phyloP scores from a whole-genome alignment of 108 stramenopile genomes.

The Aurantiochytrium sp. region DNA sequence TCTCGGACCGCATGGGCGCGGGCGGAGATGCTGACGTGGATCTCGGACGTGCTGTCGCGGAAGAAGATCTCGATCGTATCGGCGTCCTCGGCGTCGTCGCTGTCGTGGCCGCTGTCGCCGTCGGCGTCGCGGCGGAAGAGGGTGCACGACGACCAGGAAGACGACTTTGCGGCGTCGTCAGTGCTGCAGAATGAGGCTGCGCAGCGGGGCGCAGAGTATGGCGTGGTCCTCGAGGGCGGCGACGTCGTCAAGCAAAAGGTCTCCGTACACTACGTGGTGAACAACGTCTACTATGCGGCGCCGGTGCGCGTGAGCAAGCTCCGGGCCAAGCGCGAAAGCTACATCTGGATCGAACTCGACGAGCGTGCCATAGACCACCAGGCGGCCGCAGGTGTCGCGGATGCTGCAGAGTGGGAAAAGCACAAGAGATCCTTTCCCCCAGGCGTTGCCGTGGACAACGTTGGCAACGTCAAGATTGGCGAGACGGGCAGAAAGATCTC shows the following conservation, averaged over 20 bases:
- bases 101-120: too few relatives aligned
- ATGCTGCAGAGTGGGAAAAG: not conserved
- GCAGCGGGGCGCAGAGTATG: not conserved
- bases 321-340: not conserved
- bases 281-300: conserved; percentile 1
- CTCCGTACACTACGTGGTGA: not conserved
- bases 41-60: too few relatives aligned
- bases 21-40: too few relatives aligned
- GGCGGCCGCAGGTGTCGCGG: not conserved
- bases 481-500: not conserved
- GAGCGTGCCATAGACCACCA: not conserved
- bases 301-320: not conserved
- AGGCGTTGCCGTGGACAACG: not conserved
- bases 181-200: not conserved
- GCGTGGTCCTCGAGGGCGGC: not conserved
- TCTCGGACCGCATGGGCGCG: too few relatives aligned
- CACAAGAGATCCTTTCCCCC: not conserved
- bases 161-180: not conserved
- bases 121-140: not conserved
- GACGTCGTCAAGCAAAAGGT: conserved; percentile 2
- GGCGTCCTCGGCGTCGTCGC: too few relatives aligned
- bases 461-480: conserved; percentile 5
- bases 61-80: too few relatives aligned
- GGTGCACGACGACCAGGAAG: not conserved
- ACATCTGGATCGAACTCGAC: conserved; percentile 21